These are phyloP conservation scores for Auxenochlorella pyrenoidosa DNA, from an alignment of 139 green algal species.

Conservation along the genomic window DNA sequence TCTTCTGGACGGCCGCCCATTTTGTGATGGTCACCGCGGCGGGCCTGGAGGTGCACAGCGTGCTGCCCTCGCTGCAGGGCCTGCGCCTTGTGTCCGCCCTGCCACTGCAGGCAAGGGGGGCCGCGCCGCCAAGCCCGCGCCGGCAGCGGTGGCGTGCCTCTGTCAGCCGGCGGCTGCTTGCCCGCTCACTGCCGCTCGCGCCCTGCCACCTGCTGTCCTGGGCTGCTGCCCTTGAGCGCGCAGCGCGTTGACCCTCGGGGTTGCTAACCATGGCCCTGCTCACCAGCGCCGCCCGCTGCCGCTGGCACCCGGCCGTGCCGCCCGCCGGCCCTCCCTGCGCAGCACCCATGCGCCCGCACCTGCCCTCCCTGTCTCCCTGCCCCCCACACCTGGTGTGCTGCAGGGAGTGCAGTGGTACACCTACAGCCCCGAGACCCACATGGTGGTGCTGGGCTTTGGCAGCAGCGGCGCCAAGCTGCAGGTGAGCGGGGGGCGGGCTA, in stretches of 20 bases:
- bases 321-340: no score
- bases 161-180: neutral
- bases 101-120: conserved; percentile 10
- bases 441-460: conserved; percentile 36
- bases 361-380: neutral
- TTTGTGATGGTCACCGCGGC: conserved; percentile 40
- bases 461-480: conserved; percentile 33
- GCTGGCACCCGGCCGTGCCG: no score
- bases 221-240: no score
- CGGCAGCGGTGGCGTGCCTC: neutral
- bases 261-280: no score
- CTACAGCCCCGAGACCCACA: conserved; percentile 15
- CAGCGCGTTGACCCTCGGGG: no score
- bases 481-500: neutral
- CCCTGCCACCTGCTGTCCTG: neutral
- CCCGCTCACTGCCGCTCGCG: no score
- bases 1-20: conserved; percentile 45
- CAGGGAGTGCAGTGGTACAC: conserved; percentile 36
- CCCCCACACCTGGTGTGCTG: neutral
- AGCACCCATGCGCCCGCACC: neutral
- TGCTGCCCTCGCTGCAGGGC: conserved; percentile 25
- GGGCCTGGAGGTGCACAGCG: conserved; percentile 34
- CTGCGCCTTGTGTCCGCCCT: conserved; percentile 2
- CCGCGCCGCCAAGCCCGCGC: no score
- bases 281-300: no score